phyloP scores from a whole-genome alignment of 179 eudicot genomes.

The Beta corolliflora region DNA sequence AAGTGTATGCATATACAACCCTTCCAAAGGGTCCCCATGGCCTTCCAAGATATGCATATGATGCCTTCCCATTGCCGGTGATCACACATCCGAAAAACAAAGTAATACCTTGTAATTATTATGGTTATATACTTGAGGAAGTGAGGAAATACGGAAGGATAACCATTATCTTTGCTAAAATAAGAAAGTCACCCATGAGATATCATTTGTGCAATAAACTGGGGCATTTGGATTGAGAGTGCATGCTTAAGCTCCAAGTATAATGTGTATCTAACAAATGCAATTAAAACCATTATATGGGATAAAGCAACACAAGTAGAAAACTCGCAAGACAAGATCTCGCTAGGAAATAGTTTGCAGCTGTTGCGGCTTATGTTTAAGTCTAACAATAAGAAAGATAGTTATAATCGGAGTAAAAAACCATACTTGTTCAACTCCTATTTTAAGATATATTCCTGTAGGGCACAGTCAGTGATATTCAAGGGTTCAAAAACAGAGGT shows the following conservation, averaged over 20 bases:
- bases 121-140: neutral
- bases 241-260: neutral
- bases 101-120: neutral
- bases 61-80: constrained; percentile 75
- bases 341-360: too few species aligned
- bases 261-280: too few species aligned
- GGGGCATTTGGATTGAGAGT: neutral
- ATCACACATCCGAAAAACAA: constrained; percentile 70
- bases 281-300: too few species aligned
- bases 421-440: too few species aligned
- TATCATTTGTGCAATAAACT: neutral
- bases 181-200: neutral
- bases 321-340: too few species aligned
- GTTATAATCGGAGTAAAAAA: too few species aligned
- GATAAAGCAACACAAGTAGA: too few species aligned
- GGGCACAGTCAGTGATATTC: neutral
- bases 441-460: too few species aligned
- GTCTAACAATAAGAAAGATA: too few species aligned
- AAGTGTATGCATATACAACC: constrained; percentile 76
- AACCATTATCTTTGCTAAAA: neutral
- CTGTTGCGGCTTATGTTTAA: too few species aligned
- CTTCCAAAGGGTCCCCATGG: constrained; percentile 98
- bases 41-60: constrained; percentile 80
- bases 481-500: neutral
- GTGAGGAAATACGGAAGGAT: neutral